Conservation (phyloP, 768 basidiomycete genomes). For the Amanita pallidorosea region DNA sequence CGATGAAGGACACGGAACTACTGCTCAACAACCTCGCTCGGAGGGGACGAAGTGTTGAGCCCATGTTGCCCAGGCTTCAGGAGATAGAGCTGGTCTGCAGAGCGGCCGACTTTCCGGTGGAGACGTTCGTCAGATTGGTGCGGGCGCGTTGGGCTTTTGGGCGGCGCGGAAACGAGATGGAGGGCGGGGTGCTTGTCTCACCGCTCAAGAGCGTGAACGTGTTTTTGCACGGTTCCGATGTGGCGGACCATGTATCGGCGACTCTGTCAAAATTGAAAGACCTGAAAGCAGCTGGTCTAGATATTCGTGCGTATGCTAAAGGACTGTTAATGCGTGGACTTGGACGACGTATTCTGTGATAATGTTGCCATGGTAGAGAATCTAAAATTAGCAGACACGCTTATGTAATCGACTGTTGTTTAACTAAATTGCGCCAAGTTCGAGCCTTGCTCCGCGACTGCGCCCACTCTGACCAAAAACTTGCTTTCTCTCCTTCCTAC, state of each 20-base stretch:
- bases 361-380: too few species aligned
- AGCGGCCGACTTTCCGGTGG: conserved; percentile 3
- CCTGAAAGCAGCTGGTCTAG: conserved; percentile 1
- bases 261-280: conserved; percentile 3
- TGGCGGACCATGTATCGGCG: background rate
- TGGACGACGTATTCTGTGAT: background rate
- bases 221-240: conserved; percentile 1
- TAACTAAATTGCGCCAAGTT: background rate
- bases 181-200: background rate
- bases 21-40: conserved; percentile 1
- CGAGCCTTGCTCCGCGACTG: background rate
- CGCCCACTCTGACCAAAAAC: conserved; percentile 9
- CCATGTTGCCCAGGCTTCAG: background rate
- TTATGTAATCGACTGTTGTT: background rate
- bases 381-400: background rate
- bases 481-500: background rate
- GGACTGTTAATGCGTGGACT: background rate
- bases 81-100: background rate
- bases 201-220: background rate
- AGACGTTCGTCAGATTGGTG: conserved; percentile 2
- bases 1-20: background rate
- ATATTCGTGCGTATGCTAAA: conserved; percentile 5
- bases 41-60: background rate
- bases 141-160: conserved; percentile 4
- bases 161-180: background rate